Evolutionary conservation across 345 rosid genomes (phyloP).

Genomic region (Bruguiera sexangula): DNA sequence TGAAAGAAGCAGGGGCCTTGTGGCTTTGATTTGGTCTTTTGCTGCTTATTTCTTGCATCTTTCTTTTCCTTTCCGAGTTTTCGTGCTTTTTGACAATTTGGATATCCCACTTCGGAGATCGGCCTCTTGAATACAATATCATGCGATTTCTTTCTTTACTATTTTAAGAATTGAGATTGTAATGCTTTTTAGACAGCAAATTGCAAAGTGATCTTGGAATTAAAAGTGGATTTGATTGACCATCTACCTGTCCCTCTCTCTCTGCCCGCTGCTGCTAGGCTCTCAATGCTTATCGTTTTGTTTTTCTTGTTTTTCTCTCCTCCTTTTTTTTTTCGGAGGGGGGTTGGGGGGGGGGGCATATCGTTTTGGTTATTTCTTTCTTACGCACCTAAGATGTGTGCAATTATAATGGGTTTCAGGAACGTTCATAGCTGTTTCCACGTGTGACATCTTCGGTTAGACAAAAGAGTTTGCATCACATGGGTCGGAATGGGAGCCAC

Average conservation of each 20-base stretch:
- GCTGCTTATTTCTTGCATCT: neutral
- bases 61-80: neutral
- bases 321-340: neutral
- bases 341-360: too few relatives aligned
- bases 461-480: neutral
- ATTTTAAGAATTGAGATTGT: slow-evolving; percentile 2
- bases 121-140: neutral
- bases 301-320: too few relatives aligned
- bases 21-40: slow-evolving; percentile 59
- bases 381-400: neutral
- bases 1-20: slow-evolving; percentile 90
- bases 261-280: too few relatives aligned
- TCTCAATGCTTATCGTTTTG: too few relatives aligned
- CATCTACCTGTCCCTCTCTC: too few relatives aligned
- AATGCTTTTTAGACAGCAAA: slow-evolving; percentile 1
- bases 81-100: neutral
- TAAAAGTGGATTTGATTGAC: neutral
- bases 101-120: neutral
- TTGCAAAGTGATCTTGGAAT: neutral
- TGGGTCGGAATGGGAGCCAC: neutral
- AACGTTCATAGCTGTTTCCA: slow-evolving; percentile 3
- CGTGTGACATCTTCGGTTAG: neutral
- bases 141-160: neutral
- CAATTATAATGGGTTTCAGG: neutral
- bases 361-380: too few relatives aligned